These are phyloP conservation scores for Hypoxylon sp. DNA, from an alignment of 2,329 filamentous ascomycete genomes.

Conservation along the genomic window DNA sequence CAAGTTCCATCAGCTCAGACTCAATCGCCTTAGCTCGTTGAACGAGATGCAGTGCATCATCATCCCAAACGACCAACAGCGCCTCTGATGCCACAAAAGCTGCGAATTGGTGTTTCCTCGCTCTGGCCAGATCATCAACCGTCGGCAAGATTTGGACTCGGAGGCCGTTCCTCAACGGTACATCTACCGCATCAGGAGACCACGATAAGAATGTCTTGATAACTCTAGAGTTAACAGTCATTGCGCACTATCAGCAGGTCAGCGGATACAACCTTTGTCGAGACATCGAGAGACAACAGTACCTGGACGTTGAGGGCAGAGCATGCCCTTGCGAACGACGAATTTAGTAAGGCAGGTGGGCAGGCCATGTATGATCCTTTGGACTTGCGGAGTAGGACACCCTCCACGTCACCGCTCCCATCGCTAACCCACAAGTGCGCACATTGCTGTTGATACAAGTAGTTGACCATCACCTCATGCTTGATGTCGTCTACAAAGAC, in stretches of 20 bases:
- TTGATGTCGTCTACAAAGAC: slow-evolving; percentile 78
- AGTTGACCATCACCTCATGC: slow-evolving; percentile 87
- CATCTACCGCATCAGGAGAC: slow-evolving; percentile 79
- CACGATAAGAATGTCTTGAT: slow-evolving; percentile 83
- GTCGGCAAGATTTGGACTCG: slow-evolving; percentile 81
- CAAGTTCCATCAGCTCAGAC: slow-evolving; percentile 80
- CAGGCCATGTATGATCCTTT: slow-evolving; percentile 80
- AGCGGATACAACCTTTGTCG: slow-evolving; percentile 38
- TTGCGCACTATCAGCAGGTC: slow-evolving; percentile 69
- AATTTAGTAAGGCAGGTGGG: slow-evolving; percentile 73
- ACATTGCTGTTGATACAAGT: slow-evolving; percentile 84
- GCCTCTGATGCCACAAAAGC: slow-evolving; percentile 81
- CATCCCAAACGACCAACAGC: slow-evolving; percentile 84
- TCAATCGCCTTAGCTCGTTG: slow-evolving; percentile 79
- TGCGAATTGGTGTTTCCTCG: slow-evolving; percentile 83
- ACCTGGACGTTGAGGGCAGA: slow-evolving; percentile 79
- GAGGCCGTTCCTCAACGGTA: slow-evolving; percentile 82
- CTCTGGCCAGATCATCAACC: slow-evolving; percentile 76
- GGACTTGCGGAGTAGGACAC: slow-evolving; percentile 77
- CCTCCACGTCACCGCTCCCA: slow-evolving; percentile 75
- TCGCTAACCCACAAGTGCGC: slow-evolving; percentile 80
- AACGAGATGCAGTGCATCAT: slow-evolving; percentile 79
- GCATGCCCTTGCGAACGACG: slow-evolving; percentile 74
- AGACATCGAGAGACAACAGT: slow-evolving; percentile 28
- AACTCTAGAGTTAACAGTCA: slow-evolving; percentile 84